Evolutionary conservation across 495 filamentous ascomycete species (phyloP), one percentile per base, ranked within the genome.

Genomic region (Penicillium psychrofluorescens): DNA sequence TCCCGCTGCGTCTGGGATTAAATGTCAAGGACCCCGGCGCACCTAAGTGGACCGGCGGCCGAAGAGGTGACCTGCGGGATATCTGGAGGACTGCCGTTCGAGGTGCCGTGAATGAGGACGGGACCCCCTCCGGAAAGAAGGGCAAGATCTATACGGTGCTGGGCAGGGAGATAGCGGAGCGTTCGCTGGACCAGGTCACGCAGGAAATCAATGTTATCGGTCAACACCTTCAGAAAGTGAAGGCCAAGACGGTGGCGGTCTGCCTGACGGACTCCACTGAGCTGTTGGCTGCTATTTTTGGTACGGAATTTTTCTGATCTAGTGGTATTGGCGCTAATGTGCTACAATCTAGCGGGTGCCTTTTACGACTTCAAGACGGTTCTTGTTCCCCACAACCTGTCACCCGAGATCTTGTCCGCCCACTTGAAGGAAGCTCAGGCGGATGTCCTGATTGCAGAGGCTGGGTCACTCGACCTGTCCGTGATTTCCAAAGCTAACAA

Each of bases 181-280:
- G 89, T 55, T 68, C 78, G 38, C 64, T 90, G 46, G 71, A 76
- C 34, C 79, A 86, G 38, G 63, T 96, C 13, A 91, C 84, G 0
- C 80, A 81, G 44, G 84, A 95, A 63, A 95, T 97, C 56, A 87
- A 85, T 62, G 76, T 94, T 8, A 81, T 97, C 46, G 92, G 92
- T 46, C 71, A 79, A 48, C 75, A 90, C 49, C 67, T 97, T 35
- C 74, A 81, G 47, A 54, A 63, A 9, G 74, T 84, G 46, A 78
- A 79, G 11, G 84, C 75, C n/a, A 83, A 82, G 58, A 82, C 79
- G 30, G 86, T 97, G 22, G 92, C 88, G 16, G 76, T 99, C 49
- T 94, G 92, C 62, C 78, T 97, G 22, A 89, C 90, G 3, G 96
- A 99, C 69, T 94, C 88, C 36, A 72, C 95, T 55, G 92, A 97